Base-by-base conservation (phyloP, 2,329 filamentous ascomycete species). In the Colletotrichum siamense region DNA sequence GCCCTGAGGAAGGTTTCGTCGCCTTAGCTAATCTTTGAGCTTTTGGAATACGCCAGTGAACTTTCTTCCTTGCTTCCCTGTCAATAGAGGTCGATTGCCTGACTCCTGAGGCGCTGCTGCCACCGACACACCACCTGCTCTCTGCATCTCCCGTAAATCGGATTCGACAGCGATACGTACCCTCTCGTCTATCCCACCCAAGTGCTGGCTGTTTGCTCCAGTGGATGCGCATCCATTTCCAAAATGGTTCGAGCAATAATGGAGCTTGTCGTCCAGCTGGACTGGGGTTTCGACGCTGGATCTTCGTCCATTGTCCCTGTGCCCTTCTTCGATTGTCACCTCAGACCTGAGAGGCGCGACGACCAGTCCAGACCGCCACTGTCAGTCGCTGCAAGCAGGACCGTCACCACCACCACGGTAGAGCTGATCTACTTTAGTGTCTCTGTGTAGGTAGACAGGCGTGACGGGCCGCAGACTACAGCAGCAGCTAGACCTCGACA, bases 121-220 rank as follows among this genome's bases (percentile, higher is more conserved):
- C 63, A 67, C 64, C 5, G 57, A 32, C 57, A 61, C 57, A 28
- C 30, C 6, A 61, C 57, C 59, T 62, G 59, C 30, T 22, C 18
- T n/a, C 59, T 68, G 57, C 68, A 70, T 28, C 36, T 57, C 57
- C 68, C 68, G 68, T 70, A 70, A 63, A 70, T 70, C 68, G 68
- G 59, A 52, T 63, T 39, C 34, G 15, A 64, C 32, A 49, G 16
- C 10, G 44, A 22, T 70, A 63, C 57, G 57, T 70, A 49, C 57
- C 39, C 39, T 49, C 57, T 30, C 24, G 18, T 39, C 36, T 22
- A 30, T 26, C 52, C 55, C 24, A 61, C 67, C 12, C 55, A 8
- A 34, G 32, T 34, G 32, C 44, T 68, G 65, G 65, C 12, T 59
- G 36, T 52, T 22, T 52, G 44, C 44, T 52, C 44, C 30, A 12